Base-by-base conservation (phyloP, 768 basidiomycete species). In the Auricularia sp. region DNA sequence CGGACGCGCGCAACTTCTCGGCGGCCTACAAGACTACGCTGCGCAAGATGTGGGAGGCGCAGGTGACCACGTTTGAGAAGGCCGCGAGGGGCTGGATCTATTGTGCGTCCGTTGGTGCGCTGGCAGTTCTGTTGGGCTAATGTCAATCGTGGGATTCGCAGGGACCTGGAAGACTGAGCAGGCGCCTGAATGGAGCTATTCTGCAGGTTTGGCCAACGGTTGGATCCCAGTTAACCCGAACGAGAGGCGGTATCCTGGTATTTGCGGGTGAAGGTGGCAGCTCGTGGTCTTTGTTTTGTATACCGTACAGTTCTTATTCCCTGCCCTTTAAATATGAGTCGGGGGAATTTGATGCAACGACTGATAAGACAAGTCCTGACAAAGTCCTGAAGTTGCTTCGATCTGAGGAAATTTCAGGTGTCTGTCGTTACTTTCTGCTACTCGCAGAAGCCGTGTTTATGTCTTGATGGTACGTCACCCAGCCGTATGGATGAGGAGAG, bases 121-220 rank as follows among this genome's bases (percentile, higher is more conserved):
- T 34, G 1, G 8, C 33, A 2, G 14, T 14, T n/a, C 5, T 39
- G 3, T 29, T 8, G 43, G 16, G 43, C 33, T 43, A 39, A 62
- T 62, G 42, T 4, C 18, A 35, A 8, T 29, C 4, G 23, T 23
- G 23, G 62, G 29, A 35, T 42, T 42, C 34, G 35, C 29, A 59
- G 64, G 67, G 90, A 84, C 88, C 1, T 92, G 90, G 90, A 92
- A 92, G 76, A 74, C 90, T 0, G 91, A 93, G 74, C 76, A 76
- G 66, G 87, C 90, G 2, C 56, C 91, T 66, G 94, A 96, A 65
- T 97, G 94, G 94, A 81, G 88, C 0, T 96, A 96, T 77, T 83
- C 89, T 67, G 86, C 88, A 53, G 92, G 92, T 47, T 77, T 95
- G 42, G 73, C 77, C 12, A 81, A 86, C 66, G 93, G 93, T 23